phyloP scores from a whole-genome alignment of 2,329 filamentous ascomycete species.

The Diplocarpon mali region DNA sequence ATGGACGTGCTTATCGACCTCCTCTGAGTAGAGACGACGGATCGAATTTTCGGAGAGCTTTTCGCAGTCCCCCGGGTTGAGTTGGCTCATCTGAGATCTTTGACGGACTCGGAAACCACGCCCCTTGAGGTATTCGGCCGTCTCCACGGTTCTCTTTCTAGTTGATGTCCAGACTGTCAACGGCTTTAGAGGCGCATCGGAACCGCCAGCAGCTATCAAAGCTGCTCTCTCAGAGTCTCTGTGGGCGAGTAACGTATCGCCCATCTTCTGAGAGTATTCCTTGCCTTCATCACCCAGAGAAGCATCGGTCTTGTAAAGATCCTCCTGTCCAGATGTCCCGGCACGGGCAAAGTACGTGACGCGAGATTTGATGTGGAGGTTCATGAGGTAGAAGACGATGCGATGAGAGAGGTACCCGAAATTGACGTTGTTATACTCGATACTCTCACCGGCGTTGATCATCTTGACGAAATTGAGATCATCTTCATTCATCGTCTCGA shows the following conservation, averaged over 20 bases:
- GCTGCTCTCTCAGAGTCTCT: conserved; percentile 69
- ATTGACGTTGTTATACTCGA: conserved; percentile 93
- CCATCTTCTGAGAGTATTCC: conserved; percentile 77
- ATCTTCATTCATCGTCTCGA: conserved; percentile 89
- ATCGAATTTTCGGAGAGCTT: conserved; percentile 81
- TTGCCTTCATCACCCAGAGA: conserved; percentile 69
- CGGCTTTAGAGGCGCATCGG: conserved; percentile 60
- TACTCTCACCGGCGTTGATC: conserved; percentile 91
- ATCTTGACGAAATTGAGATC: conserved; percentile 98
- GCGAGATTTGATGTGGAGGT: conserved; percentile 90
- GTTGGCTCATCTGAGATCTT: conserved; percentile 90
- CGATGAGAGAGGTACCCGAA: conserved; percentile 95
- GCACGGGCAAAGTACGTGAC: conserved; percentile 89
- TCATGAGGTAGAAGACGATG: conserved; percentile 97
- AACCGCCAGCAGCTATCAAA: conserved; percentile 56
- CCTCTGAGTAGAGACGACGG: conserved; percentile 72
- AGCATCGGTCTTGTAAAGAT: conserved; percentile 86
- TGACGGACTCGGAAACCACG: conserved; percentile 80
- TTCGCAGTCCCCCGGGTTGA: conserved; percentile 94
- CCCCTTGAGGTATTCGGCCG: conserved; percentile 67
- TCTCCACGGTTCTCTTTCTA: conserved; percentile 79
- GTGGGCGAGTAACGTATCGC: conserved; percentile 70
- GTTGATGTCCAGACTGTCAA: conserved; percentile 94
- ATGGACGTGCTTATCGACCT: conserved; percentile 82
- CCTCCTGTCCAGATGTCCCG: conserved; percentile 76